Conservation (phyloP, 768 basidiomycete species). For the Lanmaoa pseudosensibilis region DNA sequence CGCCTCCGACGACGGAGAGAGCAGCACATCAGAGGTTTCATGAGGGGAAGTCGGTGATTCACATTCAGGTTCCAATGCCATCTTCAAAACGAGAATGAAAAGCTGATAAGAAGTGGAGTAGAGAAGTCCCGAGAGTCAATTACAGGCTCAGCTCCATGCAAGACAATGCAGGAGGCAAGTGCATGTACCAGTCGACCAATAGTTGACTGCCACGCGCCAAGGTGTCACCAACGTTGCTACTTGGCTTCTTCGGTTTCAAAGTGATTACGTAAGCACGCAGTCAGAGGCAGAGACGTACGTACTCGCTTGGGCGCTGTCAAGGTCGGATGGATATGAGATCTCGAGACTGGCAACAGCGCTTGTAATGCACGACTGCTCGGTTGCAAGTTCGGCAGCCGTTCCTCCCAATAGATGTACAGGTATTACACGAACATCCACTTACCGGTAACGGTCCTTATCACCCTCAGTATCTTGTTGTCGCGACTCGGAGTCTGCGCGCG, state of each 20-base stretch:
- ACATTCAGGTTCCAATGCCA: constrained; percentile 18
- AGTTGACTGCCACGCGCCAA: constrained; percentile 7
- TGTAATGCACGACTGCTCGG: no score
- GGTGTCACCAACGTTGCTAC: not conserved
- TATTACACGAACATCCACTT: not conserved
- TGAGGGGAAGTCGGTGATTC: constrained; percentile 41
- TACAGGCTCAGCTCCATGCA: constrained; percentile 2
- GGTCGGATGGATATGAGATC: no score
- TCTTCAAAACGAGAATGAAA: constrained; percentile 4
- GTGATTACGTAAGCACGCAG: constrained; percentile 10
- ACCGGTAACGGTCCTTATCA: not conserved
- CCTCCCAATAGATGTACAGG: not conserved
- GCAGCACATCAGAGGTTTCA: constrained; percentile 62
- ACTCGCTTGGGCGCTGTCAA: no score
- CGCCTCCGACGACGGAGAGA: constrained; percentile 48
- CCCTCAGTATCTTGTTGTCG: not conserved
- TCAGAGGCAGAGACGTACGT: not conserved
- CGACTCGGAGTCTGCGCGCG: not conserved
- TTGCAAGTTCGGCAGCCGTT: no score
- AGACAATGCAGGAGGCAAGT: not conserved
- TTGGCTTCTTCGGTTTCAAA: not conserved
- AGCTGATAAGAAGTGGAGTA: not conserved
- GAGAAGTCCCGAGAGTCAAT: not conserved
- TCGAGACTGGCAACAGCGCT: no score
- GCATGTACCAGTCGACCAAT: not conserved